Conservation (phyloP, 2,329 filamentous ascomycete genomes). For the Verticillium nubilum region DNA sequence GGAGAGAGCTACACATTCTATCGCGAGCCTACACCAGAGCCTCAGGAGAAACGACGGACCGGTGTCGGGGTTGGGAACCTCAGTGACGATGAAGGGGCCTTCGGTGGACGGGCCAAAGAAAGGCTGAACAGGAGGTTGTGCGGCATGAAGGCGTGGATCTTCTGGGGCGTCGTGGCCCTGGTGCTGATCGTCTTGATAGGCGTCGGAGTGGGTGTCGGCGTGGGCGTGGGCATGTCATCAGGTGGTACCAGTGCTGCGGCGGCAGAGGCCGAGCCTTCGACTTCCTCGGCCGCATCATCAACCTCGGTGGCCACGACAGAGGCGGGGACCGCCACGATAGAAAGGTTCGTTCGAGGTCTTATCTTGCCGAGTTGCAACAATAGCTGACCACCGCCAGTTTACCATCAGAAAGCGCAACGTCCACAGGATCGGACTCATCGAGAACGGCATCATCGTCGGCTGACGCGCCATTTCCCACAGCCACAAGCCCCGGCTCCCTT, state of each 20-base stretch:
- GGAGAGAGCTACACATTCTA: conserved; percentile 29
- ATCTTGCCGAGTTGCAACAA: background rate
- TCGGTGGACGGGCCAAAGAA: background rate
- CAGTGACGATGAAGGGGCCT: conserved; percentile 5
- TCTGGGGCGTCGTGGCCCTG: conserved; percentile 28
- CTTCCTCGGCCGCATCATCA: conserved; percentile 7
- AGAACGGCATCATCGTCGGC: conserved; percentile 14
- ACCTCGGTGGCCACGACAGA: background rate
- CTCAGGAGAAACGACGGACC: conserved; percentile 8
- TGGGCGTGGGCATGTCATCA: conserved; percentile 25
- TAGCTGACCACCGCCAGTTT: background rate
- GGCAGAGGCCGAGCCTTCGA: conserved; percentile 3
- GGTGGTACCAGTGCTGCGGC: background rate
- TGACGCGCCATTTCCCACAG: conserved; percentile 8
- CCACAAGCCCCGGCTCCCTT: conserved; percentile 18
- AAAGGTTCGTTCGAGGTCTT: background rate
- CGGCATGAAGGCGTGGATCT: conserved; percentile 22
- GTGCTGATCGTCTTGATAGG: conserved; percentile 26
- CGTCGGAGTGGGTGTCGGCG: conserved; percentile 33
- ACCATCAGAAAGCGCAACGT: background rate
- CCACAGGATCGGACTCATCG: conserved; percentile 1
- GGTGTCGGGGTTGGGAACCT: conserved; percentile 4
- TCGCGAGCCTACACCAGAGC: conserved; percentile 32
- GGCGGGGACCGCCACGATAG: background rate
- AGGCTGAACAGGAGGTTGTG: conserved; percentile 14